Conservation (phyloP, 495 filamentous ascomycete genomes). For the Penicillium canescens region DNA sequence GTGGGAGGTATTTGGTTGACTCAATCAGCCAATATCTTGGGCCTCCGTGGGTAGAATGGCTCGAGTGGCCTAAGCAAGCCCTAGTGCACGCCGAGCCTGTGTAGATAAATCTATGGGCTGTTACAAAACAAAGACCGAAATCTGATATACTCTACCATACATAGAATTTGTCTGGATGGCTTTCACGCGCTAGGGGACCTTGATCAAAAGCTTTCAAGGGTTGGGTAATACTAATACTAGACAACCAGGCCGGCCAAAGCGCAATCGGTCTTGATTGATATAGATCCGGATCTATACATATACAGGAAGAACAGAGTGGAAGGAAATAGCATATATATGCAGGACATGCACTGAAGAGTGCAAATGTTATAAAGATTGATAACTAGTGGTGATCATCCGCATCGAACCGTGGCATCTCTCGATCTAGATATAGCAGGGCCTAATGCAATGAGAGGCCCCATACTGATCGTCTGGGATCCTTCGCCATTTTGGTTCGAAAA, state of each 20-base stretch:
- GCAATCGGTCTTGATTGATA: slow-evolving; percentile 4
- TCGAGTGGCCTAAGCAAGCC: slow-evolving; percentile 4
- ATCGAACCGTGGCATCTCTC: slow-evolving; percentile 10
- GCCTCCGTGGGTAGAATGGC: slow-evolving; percentile 15
- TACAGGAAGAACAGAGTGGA: background rate
- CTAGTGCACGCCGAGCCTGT: background rate
- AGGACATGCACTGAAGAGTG: slow-evolving; percentile 14
- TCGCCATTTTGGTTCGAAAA: no score
- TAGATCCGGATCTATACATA: slow-evolving; percentile 15
- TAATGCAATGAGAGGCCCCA: slow-evolving; percentile 7
- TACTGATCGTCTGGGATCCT: no score
- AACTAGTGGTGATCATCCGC: slow-evolving; percentile 26
- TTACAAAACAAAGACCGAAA: no score
- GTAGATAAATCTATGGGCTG: no score
- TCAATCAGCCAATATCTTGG: slow-evolving; percentile 14
- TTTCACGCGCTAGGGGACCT: no score
- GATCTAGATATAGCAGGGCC: slow-evolving; percentile 16
- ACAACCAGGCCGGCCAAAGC: slow-evolving; percentile 13
- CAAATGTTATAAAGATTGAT: slow-evolving; percentile 13
- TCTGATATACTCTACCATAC: no score
- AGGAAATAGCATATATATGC: slow-evolving; percentile 17
- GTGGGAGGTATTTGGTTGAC: slow-evolving; percentile 12
- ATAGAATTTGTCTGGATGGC: no score
- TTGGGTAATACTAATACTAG: no score
- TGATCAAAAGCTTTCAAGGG: no score